These are phyloP conservation scores for Naganishia antarctica DNA, from an alignment of 768 basidiomycete species.

Conservation along the genomic window DNA sequence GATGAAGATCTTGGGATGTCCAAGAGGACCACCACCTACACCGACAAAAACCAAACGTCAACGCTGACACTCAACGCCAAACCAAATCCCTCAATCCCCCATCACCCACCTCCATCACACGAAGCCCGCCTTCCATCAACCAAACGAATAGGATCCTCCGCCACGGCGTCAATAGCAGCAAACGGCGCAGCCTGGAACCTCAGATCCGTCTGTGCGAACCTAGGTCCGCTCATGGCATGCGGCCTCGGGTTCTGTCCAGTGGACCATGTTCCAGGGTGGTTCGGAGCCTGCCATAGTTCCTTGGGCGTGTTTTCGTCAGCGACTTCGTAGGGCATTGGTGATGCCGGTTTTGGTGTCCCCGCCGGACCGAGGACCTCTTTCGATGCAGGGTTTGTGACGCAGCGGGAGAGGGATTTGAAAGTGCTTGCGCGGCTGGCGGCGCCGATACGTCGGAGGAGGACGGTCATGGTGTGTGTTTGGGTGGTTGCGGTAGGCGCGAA, in stretches of 20 bases:
- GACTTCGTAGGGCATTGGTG: conserved; percentile 16
- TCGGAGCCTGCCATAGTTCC: conserved; percentile 65
- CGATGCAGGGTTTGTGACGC: conserved; percentile 13
- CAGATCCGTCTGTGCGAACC: conserved; percentile 88
- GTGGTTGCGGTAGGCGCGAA: no score
- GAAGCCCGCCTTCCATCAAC: conserved; percentile 77
- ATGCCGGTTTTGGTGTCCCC: conserved; percentile 15
- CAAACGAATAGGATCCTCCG: conserved; percentile 74
- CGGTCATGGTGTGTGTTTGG: not conserved
- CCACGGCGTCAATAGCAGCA: conserved; percentile 85
- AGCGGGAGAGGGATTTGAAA: not conserved
- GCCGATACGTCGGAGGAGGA: conserved; percentile 13
- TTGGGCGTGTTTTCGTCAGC: conserved; percentile 22
- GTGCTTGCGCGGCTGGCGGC: conserved; percentile 8
- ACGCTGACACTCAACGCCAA: not conserved
- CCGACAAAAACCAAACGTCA: not conserved
- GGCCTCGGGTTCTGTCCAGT: conserved; percentile 63
- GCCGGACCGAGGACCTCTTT: conserved; percentile 14
- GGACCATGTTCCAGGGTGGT: conserved; percentile 77
- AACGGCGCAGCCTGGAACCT: conserved; percentile 81
- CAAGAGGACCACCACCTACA: conserved; percentile 84
- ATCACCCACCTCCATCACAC: conserved; percentile 85
- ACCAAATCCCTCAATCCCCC: not conserved
- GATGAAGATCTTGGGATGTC: conserved; percentile 94
- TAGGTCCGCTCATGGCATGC: conserved; percentile 57